These are phyloP conservation scores for Leavenworthia alabamica DNA, from an alignment of 345 rosid genomes.

Conservation along the genomic window DNA sequence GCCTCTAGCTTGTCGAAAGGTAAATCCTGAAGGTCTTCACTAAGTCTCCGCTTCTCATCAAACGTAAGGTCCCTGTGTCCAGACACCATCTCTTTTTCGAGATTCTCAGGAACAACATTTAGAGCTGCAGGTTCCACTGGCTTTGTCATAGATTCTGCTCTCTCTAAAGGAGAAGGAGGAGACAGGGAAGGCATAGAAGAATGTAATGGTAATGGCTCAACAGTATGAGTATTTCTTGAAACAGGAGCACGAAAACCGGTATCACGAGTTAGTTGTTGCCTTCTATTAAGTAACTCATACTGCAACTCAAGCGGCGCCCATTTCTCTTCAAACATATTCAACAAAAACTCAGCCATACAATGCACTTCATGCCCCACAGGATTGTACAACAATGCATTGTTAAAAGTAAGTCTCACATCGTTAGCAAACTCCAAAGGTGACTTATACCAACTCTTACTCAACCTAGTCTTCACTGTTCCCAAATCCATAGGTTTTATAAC, in stretches of 20 bases:
- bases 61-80: slow-evolving; percentile 57
- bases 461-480: slow-evolving; percentile 67
- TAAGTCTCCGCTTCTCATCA: slow-evolving; percentile 77
- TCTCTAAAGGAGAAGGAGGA: slow-evolving; percentile 35
- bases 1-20: slow-evolving; percentile 70
- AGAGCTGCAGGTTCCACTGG: slow-evolving; percentile 26
- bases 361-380: slow-evolving; percentile 83
- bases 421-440: slow-evolving; percentile 69
- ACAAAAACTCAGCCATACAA: slow-evolving; percentile 59
- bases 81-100: slow-evolving; percentile 30
- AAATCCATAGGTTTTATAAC: slow-evolving; percentile 90
- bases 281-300: slow-evolving; percentile 29
- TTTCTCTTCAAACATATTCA: slow-evolving; percentile 54
- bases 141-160: slow-evolving; percentile 40
- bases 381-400: slow-evolving; percentile 76
- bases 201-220: slow-evolving; percentile 22
- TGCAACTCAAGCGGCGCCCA: slow-evolving; percentile 49
- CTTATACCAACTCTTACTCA: slow-evolving; percentile 58
- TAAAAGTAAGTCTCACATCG: slow-evolving; percentile 80
- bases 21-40: slow-evolving; percentile 60
- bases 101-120: slow-evolving; percentile 34
- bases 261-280: slow-evolving; percentile 23
- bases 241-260: slow-evolving; percentile 11
- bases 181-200: slow-evolving; percentile 19
- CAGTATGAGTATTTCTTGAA: slow-evolving; percentile 3